Percentiles rank a stretch among this genome's conserved stretches.
These are phyloP conservation scores for Mortierella sp. DNA, from an alignment of 371 early-diverging fungal genomes.

Conservation along the genomic window DNA sequence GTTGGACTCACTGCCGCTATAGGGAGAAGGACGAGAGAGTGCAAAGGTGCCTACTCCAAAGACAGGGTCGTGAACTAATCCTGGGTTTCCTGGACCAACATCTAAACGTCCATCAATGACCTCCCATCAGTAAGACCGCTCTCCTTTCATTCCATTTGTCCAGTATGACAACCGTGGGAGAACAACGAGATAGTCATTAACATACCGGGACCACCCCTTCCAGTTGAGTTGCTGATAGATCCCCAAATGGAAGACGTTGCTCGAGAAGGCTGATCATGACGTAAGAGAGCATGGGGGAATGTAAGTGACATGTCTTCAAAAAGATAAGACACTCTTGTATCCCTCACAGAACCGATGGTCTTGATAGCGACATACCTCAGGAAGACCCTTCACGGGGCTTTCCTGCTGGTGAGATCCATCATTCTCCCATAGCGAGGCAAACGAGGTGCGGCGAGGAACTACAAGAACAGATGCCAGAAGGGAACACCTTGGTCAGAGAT, in stretches of 20 bases:
- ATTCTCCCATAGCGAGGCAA: slow-evolving; percentile 48
- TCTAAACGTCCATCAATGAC: too few relatives aligned
- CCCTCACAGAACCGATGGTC: too few relatives aligned
- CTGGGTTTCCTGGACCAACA: slow-evolving; percentile 18
- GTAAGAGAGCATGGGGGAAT: neutral
- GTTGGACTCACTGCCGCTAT: slow-evolving; percentile 35
- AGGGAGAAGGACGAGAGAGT: slow-evolving; percentile 28
- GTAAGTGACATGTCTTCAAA: neutral
- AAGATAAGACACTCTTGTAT: too few relatives aligned
- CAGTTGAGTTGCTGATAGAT: slow-evolving; percentile 42
- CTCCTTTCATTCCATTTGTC: too few relatives aligned
- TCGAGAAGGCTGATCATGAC: slow-evolving; percentile 33
- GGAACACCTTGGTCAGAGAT: too few relatives aligned
- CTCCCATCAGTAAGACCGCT: too few relatives aligned
- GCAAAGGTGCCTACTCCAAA: slow-evolving; percentile 48
- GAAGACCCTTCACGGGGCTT: slow-evolving; percentile 44
- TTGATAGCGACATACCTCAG: slow-evolving; percentile 55
- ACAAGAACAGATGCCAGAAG: neutral
- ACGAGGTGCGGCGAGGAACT: slow-evolving; percentile 45
- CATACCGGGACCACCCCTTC: too few relatives aligned
- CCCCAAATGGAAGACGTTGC: slow-evolving; percentile 55
- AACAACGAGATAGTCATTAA: too few relatives aligned
- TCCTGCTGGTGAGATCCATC: slow-evolving; percentile 24
- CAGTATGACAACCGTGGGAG: too few relatives aligned
- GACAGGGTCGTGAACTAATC: slow-evolving; percentile 45